Evolutionary conservation across 768 basidiomycete species (phyloP).

Genomic region (Daedaleopsis sinensis): DNA sequence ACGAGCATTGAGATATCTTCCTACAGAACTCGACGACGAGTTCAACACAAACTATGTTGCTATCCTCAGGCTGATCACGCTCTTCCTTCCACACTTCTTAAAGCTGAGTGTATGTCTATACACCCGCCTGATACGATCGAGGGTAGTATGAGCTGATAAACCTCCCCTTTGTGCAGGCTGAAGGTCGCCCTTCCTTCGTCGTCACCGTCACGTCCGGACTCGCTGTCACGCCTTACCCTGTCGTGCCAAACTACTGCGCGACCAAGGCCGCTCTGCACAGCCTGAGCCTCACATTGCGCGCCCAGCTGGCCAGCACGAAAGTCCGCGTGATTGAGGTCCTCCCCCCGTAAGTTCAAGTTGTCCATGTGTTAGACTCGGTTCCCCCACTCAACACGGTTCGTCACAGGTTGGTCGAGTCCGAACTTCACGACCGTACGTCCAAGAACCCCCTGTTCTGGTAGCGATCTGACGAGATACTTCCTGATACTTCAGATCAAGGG

Average conservation of each 20-base stretch:
- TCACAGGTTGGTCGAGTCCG: constrained; percentile 58
- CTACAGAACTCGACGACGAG: constrained; percentile 47
- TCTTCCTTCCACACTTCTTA: constrained; percentile 57
- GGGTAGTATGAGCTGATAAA: background rate
- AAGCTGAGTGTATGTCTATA: constrained; percentile 50
- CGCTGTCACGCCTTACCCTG: constrained; percentile 46
- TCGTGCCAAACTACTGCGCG: constrained; percentile 54
- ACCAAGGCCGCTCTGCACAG: constrained; percentile 62
- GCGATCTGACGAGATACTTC: background rate
- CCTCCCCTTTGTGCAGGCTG: constrained; percentile 35
- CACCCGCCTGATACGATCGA: background rate
- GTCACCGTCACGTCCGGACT: constrained; percentile 56
- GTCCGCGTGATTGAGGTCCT: constrained; percentile 59
- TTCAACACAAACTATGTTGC: constrained; percentile 60
- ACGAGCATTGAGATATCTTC: background rate
- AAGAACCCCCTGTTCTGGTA: background rate
- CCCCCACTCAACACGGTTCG: background rate
- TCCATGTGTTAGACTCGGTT: background rate
- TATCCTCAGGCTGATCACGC: constrained; percentile 47
- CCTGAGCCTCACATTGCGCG: constrained; percentile 48
- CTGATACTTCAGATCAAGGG: constrained; percentile 54
- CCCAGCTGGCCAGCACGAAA: constrained; percentile 50
- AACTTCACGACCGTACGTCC: constrained; percentile 57
- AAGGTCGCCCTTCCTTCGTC: constrained; percentile 51
- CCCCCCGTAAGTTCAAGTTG: constrained; percentile 59